Conservation (phyloP, 495 filamentous ascomycete genomes). For the Endocarpon pusillum region DNA sequence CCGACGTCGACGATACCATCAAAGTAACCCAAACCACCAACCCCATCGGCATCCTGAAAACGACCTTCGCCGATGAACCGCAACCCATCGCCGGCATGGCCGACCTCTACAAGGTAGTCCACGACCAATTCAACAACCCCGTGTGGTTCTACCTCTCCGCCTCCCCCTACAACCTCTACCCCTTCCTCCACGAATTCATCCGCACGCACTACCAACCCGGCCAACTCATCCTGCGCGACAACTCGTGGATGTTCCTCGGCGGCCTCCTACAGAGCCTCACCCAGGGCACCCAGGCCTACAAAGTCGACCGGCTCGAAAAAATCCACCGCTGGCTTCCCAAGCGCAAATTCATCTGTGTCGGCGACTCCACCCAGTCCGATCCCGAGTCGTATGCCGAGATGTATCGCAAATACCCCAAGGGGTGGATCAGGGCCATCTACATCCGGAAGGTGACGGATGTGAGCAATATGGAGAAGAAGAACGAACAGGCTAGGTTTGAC, state of each 20-base stretch:
- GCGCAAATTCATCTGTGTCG: slow-evolving; percentile 65
- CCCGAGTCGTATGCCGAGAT: slow-evolving; percentile 77
- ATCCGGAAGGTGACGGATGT: slow-evolving; percentile 75
- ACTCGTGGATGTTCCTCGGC: slow-evolving; percentile 70
- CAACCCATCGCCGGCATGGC: slow-evolving; percentile 65
- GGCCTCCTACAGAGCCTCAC: slow-evolving; percentile 66
- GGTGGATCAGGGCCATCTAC: slow-evolving; percentile 63
- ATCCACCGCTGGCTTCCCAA: slow-evolving; percentile 59
- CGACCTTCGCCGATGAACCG: slow-evolving; percentile 65
- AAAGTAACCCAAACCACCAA: slow-evolving; percentile 73
- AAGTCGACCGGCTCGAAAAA: slow-evolving; percentile 62
- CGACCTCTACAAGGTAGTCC: slow-evolving; percentile 53
- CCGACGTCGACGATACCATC: slow-evolving; percentile 92
- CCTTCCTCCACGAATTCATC: slow-evolving; percentile 60
- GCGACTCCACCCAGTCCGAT: slow-evolving; percentile 82
- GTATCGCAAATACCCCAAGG: slow-evolving; percentile 37
- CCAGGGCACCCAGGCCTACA: slow-evolving; percentile 71
- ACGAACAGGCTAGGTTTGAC: slow-evolving; percentile 56
- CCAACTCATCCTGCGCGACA: slow-evolving; percentile 68
- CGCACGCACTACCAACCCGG: slow-evolving; percentile 54
- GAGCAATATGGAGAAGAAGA: slow-evolving; percentile 54
- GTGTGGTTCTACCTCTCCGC: slow-evolving; percentile 89
- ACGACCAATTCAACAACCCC: slow-evolving; percentile 36
- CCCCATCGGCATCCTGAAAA: slow-evolving; percentile 58
- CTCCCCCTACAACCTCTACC: slow-evolving; percentile 87